Evolutionary conservation across 768 basidiomycete species (phyloP), one percentile per base, ranked within the genome.

Genomic region (Suillus hirtellus): DNA sequence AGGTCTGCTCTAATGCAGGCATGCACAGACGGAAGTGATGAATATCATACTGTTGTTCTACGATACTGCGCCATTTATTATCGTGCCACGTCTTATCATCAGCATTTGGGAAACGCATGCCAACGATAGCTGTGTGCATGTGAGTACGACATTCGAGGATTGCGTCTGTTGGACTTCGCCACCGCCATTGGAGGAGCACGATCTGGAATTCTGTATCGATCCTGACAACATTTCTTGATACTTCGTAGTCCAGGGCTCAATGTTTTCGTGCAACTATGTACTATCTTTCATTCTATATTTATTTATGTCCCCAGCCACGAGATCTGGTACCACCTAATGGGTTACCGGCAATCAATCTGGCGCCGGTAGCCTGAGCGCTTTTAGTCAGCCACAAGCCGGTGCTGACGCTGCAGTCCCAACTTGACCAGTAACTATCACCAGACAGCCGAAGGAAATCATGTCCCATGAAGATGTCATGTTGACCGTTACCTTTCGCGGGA

Each of bases 401-500:
- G 17, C 8, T 10, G 50, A 17, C 19, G 17, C 8, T 10, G 50
- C 17, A 19, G 52, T 31, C 31, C 31, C 10, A 53, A 34, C 34
- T 35, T n/a, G 19, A n/a, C 19, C 6, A 35, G 19, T 6, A 35
- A n/a, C 52, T 53, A 35, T n/a, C 52, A 34, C 52, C 34, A 35
- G 34, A 53, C 11, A 53, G 6, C 19, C 19, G 17, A 53, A 19
- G 31, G 52, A 53, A 34, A 53, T 3, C 19, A 38, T 62, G 24
- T 50, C 59, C 34, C 17, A 60, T 21, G 60, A 64, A 37, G 46
- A 37, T 24, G 66, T 75, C 19, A 61, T 63, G 2, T 11, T 75
- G 27, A 64, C 67, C 1, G 70, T 89, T 62, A 68, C 76, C 31
- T 80, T 84, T 69, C 83, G 87, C 3, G 86, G 88, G 3, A 72